Evolutionary conservation across 2,329 filamentous ascomycete genomes (phyloP).

Genomic region (Colletotrichum sp.): DNA sequence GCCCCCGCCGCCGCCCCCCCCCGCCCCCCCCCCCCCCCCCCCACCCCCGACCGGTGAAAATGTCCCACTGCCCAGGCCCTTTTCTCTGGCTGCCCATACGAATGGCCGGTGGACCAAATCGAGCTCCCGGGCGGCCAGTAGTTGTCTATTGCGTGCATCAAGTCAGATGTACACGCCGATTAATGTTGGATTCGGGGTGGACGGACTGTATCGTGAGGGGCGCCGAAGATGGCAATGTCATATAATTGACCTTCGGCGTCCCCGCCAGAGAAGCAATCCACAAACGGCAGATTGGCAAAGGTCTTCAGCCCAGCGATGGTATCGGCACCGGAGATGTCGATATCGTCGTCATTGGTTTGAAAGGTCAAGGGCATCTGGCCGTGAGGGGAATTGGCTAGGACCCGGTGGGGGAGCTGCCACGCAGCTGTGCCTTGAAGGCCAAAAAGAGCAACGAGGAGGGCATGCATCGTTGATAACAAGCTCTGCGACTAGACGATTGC

Average conservation of each 20-base stretch:
- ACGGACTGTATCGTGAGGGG: slow-evolving; percentile 32
- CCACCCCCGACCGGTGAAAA: slow-evolving; percentile 26
- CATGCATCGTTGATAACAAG: neutral
- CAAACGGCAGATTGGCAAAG: slow-evolving; percentile 28
- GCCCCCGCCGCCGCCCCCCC: neutral
- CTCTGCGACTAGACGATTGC: neutral
- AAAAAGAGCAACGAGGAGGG: neutral
- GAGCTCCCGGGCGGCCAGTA: slow-evolving; percentile 31
- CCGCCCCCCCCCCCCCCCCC: neutral
- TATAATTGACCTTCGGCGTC: slow-evolving; percentile 12
- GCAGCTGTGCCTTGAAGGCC: neutral
- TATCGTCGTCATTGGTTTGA: slow-evolving; percentile 6
- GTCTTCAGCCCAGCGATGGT: slow-evolving; percentile 24
- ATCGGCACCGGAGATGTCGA: slow-evolving; percentile 17
- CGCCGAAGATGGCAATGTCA: slow-evolving; percentile 33
- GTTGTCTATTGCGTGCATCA: slow-evolving; percentile 7
- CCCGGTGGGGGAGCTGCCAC: slow-evolving; percentile 15
- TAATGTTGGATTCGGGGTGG: neutral
- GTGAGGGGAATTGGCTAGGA: neutral
- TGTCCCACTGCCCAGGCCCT: slow-evolving; percentile 22
- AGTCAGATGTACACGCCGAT: neutral
- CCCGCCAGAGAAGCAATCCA: slow-evolving; percentile 28
- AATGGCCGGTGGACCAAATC: slow-evolving; percentile 32
- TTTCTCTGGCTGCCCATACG: slow-evolving; percentile 29
- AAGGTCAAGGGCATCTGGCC: slow-evolving; percentile 19